Conservation (phyloP, 2,329 filamentous ascomycete species). For the Monosporascus sp. region DNA sequence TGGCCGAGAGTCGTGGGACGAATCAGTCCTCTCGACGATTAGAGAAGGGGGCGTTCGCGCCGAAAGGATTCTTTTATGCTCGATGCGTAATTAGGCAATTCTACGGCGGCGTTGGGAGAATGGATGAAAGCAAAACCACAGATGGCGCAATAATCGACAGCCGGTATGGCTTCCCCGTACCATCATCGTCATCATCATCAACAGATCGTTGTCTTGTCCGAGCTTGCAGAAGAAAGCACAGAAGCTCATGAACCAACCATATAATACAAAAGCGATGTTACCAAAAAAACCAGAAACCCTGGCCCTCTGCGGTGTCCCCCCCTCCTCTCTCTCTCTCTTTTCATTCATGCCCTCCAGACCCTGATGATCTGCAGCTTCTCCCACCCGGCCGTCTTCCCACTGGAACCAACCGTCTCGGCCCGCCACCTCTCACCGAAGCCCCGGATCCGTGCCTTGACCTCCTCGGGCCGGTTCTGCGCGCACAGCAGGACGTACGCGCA, state of each 20-base stretch:
- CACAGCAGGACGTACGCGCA: constrained; percentile 89
- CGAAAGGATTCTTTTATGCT: not conserved
- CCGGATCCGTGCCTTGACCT: constrained; percentile 60
- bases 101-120: constrained; percentile 24
- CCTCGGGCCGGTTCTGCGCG: constrained; percentile 78
- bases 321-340: not conserved
- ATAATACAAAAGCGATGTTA: not conserved
- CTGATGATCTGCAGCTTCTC: constrained; percentile 87
- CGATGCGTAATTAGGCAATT: constrained; percentile 9
- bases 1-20: too few species aligned
- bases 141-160: constrained; percentile 14
- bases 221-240: constrained; percentile 15
- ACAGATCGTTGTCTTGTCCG: constrained; percentile 4
- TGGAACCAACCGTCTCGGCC: constrained; percentile 72
- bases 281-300: not conserved
- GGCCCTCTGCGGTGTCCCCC: not conserved
- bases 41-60: not conserved
- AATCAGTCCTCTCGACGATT: too few species aligned
- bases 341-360: constrained; percentile 57
- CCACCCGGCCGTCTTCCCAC: constrained; percentile 87
- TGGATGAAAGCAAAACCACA: constrained; percentile 14
- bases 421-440: constrained; percentile 56
- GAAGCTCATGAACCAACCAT: constrained; percentile 5
- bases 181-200: constrained; percentile 3
- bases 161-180: constrained; percentile 19